These are phyloP conservation scores for Candida wancherniae DNA, from an alignment of 805 yeast genomes.

Conservation along the genomic window DNA sequence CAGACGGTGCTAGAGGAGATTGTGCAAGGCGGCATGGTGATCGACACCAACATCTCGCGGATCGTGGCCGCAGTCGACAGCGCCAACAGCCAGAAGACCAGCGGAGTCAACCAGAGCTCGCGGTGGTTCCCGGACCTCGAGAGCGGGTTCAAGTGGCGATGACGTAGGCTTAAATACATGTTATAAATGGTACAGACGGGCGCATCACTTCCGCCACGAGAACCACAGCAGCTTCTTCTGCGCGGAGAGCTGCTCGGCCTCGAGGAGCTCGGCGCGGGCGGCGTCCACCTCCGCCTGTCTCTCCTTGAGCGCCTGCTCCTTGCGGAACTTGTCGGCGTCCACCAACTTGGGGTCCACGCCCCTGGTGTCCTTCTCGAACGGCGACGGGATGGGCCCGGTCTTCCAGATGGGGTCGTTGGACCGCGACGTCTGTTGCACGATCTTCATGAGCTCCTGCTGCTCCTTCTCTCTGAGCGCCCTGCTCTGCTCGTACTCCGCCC, in stretches of 20 bases:
- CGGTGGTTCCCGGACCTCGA: constrained; percentile 27
- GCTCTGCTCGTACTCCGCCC: constrained; percentile 68
- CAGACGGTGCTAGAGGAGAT: constrained; percentile 89
- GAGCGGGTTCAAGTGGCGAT: constrained; percentile 15
- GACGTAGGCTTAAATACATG: constrained; percentile 2
- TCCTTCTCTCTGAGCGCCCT: constrained; percentile 58
- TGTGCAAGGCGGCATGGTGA: constrained; percentile 97
- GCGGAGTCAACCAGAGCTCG: constrained; percentile 13
- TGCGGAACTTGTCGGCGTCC: constrained; percentile 45
- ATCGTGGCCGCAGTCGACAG: constrained; percentile 83
- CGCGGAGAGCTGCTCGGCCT: constrained; percentile 16
- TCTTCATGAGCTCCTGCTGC: constrained; percentile 64
- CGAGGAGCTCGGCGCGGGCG: constrained; percentile 15
- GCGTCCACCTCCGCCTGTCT: constrained; percentile 29
- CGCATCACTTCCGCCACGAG: constrained; percentile 12
- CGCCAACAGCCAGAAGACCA: constrained; percentile 49
- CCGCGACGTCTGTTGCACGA: constrained; percentile 56
- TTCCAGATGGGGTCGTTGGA: constrained; percentile 81
- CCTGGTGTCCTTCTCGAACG: constrained; percentile 53
- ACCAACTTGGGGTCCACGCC: constrained; percentile 32
- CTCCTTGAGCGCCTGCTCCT: constrained; percentile 39
- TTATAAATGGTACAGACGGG: background rate
- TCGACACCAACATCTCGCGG: constrained; percentile 78
- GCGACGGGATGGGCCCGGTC: constrained; percentile 64
- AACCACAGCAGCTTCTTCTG: constrained; percentile 22